Conservation (phyloP, 257 asterid genomes). For the Solanum chilense region DNA sequence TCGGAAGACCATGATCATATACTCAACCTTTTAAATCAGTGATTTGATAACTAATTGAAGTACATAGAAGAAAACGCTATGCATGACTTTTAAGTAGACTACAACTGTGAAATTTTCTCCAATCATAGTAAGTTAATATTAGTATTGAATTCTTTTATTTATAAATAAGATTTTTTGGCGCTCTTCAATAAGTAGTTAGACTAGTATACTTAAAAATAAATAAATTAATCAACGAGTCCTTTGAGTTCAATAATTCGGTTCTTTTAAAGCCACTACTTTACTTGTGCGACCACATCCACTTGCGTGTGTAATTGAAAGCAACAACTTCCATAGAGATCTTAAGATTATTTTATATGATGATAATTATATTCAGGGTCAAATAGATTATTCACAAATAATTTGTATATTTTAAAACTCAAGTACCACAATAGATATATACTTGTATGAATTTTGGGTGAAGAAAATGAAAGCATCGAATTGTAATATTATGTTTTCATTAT, state of each 20-base stretch:
- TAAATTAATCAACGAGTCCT: not conserved
- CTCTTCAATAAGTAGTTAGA: no score
- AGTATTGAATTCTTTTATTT: not conserved
- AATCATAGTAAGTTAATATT: not conserved
- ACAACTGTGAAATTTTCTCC: not conserved
- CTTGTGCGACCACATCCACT: not conserved
- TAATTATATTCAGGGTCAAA: no score
- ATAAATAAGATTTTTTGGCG: not conserved
- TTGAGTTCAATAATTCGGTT: not conserved
- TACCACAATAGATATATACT: no score
- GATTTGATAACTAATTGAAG: not conserved
- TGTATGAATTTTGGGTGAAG: not conserved
- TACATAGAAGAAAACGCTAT: not conserved
- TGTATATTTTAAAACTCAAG: no score
- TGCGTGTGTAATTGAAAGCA: not conserved
- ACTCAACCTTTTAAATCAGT: not conserved
- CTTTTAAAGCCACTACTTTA: not conserved
- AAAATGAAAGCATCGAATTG: not conserved
- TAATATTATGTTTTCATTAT: no score
- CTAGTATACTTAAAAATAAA: not conserved
- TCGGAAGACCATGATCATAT: not conserved
- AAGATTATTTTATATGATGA: not conserved
- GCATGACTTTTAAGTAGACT: not conserved
- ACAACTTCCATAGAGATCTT: not conserved
- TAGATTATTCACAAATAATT: not conserved